phyloP scores from a whole-genome alignment of 371 early-diverging fungal species.

The Choanephora cucurbitarum region DNA sequence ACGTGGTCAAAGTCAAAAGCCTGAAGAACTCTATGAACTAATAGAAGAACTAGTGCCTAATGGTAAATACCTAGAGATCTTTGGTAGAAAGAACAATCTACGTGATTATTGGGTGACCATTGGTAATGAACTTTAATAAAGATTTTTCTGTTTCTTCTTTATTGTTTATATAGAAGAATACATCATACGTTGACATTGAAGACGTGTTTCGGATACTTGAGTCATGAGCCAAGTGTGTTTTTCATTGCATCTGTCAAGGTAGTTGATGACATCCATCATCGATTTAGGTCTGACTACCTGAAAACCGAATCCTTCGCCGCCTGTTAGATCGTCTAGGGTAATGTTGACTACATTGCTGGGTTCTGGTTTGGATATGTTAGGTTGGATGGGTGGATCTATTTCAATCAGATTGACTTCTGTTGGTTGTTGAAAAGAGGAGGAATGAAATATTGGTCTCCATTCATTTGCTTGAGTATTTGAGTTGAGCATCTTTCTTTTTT shows the following conservation, averaged over 20 bases:
- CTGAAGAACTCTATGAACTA: slow-evolving; percentile 90
- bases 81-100: slow-evolving; percentile 93
- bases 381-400: background rate
- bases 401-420: slow-evolving; percentile 5
- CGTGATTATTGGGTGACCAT: slow-evolving; percentile 95
- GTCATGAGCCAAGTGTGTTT: slow-evolving; percentile 3
- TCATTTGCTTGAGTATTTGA: too few relatives aligned
- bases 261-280: slow-evolving; percentile 4
- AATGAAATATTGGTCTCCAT: too few relatives aligned
- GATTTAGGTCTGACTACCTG: background rate
- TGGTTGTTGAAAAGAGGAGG: too few relatives aligned
- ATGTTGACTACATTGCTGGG: background rate
- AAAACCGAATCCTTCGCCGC: background rate
- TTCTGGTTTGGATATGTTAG: background rate
- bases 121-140: slow-evolving; percentile 83
- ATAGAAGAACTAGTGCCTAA: slow-evolving; percentile 90
- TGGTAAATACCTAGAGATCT: slow-evolving; percentile 89
- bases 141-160: too few relatives aligned
- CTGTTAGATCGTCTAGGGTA: background rate
- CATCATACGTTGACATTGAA: background rate
- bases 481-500: too few relatives aligned
- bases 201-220: slow-evolving; percentile 8
- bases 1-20: slow-evolving; percentile 94
- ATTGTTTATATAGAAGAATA: background rate
- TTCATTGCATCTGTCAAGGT: slow-evolving; percentile 13